Evolutionary conservation across 208 protist genomes (phyloP).

Genomic region (Trypanosoma melophagium): DNA sequence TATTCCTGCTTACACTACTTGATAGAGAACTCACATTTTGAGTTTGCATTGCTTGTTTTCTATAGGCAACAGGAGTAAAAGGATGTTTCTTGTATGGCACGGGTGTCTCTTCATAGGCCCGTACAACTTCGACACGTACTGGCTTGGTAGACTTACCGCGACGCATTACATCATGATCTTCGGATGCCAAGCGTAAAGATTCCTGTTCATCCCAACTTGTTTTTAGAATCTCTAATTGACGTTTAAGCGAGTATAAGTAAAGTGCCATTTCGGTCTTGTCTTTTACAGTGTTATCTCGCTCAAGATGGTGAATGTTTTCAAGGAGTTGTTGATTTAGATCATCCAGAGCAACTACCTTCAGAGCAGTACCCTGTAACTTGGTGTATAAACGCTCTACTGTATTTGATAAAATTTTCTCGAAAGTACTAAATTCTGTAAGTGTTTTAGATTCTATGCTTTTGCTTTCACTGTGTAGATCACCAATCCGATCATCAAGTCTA

Average conservation of each 20-base stretch:
- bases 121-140: slow-evolving; percentile 56
- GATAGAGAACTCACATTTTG: not conserved
- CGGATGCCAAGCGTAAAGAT: slow-evolving; percentile 14
- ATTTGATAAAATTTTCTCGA: slow-evolving; percentile 13
- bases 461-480: no score
- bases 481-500: not conserved
- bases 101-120: slow-evolving; percentile 50
- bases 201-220: slow-evolving; percentile 35
- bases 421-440: slow-evolving; percentile 23
- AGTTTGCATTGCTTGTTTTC: not conserved
- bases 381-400: slow-evolving; percentile 40
- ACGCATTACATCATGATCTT: slow-evolving; percentile 20
- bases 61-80: slow-evolving; percentile 18
- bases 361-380: slow-evolving; percentile 44
- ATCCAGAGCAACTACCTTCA: slow-evolving; percentile 57
- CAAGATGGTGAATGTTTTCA: slow-evolving; percentile 23
- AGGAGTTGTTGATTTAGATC: slow-evolving; percentile 56
- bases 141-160: slow-evolving; percentile 16
- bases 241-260: slow-evolving; percentile 52
- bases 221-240: slow-evolving; percentile 38
- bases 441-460: not conserved
- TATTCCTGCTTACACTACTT: no score
- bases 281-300: slow-evolving; percentile 15
- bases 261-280: slow-evolving; percentile 57
- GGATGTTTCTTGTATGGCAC: slow-evolving; percentile 59